These are phyloP conservation scores for Jaltomata sinuosa DNA, from an alignment of 257 asterid genomes.

Conservation along the genomic window DNA sequence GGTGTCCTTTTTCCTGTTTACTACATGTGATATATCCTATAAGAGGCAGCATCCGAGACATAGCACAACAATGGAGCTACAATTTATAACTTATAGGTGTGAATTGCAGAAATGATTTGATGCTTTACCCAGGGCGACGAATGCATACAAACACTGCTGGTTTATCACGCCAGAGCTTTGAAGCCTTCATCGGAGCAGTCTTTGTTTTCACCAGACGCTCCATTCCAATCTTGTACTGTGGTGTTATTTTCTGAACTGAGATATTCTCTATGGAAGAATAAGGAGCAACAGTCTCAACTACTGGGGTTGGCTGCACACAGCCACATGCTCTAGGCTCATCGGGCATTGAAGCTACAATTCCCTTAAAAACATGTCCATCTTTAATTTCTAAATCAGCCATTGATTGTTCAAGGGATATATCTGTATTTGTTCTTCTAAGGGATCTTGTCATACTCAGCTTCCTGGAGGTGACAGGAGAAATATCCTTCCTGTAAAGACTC, in stretches of 20 bases:
- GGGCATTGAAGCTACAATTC: conserved; percentile 64
- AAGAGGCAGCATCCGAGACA: background rate
- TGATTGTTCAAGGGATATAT: conserved; percentile 44
- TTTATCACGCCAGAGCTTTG: conserved; percentile 66
- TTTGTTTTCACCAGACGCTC: conserved; percentile 49
- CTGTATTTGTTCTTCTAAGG: conserved; percentile 17
- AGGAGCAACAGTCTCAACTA: conserved; percentile 60
- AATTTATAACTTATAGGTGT: background rate
- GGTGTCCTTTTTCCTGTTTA: background rate
- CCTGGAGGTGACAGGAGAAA: conserved; percentile 22
- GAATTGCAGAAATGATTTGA: background rate
- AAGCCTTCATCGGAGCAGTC: conserved; percentile 70
- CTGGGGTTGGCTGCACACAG: conserved; percentile 53
- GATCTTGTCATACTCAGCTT: conserved; percentile 25
- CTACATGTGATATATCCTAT: background rate
- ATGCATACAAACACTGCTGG: conserved; percentile 74
- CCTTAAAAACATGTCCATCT: conserved; percentile 65
- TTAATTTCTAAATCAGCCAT: conserved; percentile 53
- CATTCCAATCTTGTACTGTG: conserved; percentile 64
- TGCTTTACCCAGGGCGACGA: conserved; percentile 72
- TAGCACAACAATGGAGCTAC: background rate
- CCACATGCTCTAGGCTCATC: conserved; percentile 73
- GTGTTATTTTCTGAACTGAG: conserved; percentile 61
- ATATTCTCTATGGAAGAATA: conserved; percentile 52
- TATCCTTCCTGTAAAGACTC: conserved; percentile 28